Conservation (phyloP, 768 basidiomycete species). For the Pisolithus marmoratus region DNA sequence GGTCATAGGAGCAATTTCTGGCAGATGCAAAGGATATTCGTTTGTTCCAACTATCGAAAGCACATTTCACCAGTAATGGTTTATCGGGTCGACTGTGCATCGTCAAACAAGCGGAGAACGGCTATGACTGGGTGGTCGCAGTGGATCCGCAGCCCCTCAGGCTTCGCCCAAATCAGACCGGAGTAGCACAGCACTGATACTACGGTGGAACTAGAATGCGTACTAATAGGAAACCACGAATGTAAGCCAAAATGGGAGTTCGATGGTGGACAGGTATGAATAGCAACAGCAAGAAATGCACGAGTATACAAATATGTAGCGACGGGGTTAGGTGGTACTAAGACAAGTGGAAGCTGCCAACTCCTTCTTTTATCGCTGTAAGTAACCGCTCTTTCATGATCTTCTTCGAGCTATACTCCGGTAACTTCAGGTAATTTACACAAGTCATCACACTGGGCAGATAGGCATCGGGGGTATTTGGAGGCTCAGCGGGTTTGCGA, state of each 20-base stretch:
- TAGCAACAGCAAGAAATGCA: slow-evolving; percentile 1
- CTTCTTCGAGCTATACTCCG: slow-evolving; percentile 86
- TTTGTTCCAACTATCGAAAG: slow-evolving; percentile 67
- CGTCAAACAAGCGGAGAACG: slow-evolving; percentile 1
- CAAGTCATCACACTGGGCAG: slow-evolving; percentile 99
- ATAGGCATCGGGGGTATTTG: slow-evolving; percentile 88
- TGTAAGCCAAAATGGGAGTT: no score
- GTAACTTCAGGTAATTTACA: slow-evolving; percentile 93
- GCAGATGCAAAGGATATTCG: slow-evolving; percentile 77
- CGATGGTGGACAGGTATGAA: slow-evolving; percentile 8
- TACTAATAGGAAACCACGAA: no score
- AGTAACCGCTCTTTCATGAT: slow-evolving; percentile 81
- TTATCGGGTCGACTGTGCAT: slow-evolving; percentile 58
- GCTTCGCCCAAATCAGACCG: no score
- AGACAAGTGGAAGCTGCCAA: slow-evolving; percentile 96
- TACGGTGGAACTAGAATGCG: no score
- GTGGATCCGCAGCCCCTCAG: neutral
- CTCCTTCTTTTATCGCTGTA: slow-evolving; percentile 87
- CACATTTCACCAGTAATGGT: slow-evolving; percentile 79
- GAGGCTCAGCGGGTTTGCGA: slow-evolving; percentile 91
- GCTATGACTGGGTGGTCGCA: neutral
- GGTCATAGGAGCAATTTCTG: slow-evolving; percentile 70
- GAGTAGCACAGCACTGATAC: no score
- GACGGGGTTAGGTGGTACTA: slow-evolving; percentile 32
- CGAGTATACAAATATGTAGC: slow-evolving; percentile 16